Evolutionary conservation across 2,329 filamentous ascomycete genomes (phyloP), one percentile per base, ranked within the genome.

Genomic region (Xylaria sp.): DNA sequence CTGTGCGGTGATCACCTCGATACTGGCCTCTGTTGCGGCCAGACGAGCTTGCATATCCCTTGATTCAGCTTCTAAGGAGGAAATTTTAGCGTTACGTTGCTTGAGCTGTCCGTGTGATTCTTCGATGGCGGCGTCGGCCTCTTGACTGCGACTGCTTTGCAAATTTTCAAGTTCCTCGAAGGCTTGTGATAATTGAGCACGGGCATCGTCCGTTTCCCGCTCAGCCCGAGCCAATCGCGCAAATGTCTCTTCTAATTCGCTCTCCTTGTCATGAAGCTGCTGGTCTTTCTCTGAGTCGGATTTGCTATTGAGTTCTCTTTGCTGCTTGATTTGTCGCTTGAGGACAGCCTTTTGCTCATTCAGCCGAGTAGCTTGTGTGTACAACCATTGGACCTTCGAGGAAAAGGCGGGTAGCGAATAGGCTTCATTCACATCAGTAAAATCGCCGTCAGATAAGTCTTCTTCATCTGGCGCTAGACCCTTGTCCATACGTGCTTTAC

Each of bases 261-360:
- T 84, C 61, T 85, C 82, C 73, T 88, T 89, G 56, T 83, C 79
- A 27, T 85, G 82, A n/a, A 92, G 78, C 70, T 92, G 87, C 48
- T 86, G 85, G 73, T 92, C 90, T 75, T 90, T 89, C 69, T 90
- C 86, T 21, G 88, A 85, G 72, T 97, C 93, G 0, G 93, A 94
- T 76, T 94, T 94, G 82, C 86, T 94, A 81, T 97, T 97, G 65
- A 98, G 86, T 76, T 97, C 93, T 67, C 94, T 92, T 81, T 98
- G 95, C 78, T 98, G 94, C 81, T 97, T 95, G 75, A 98, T 95
- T 79, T 98, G 94, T 51, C 94, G 89, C 75, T 95, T 92, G 8
- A 98, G 85, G 24, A 97, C 94, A 57, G 89, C 89, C 78, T 97
- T 97, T 78, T 98, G 94, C 74, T 97, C 93, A 69, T 93, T 90